These are phyloP conservation scores for Thermoascus crustaceus DNA, from an alignment of 2,329 filamentous ascomycete species.

Conservation along the genomic window DNA sequence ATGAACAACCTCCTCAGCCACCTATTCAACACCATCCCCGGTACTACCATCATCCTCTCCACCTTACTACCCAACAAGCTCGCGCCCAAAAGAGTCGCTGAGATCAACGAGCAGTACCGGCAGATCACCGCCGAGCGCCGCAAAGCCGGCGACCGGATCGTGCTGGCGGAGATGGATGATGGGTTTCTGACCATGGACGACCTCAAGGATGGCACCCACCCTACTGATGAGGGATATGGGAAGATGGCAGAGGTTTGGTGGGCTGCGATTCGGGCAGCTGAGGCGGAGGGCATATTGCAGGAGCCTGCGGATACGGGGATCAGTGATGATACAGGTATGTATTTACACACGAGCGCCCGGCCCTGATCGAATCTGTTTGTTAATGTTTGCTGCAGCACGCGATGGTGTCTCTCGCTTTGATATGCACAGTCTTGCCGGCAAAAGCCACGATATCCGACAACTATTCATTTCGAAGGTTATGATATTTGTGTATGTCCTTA, in stretches of 20 bases:
- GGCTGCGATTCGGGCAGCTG: constrained; percentile 14
- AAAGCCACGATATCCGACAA: background rate
- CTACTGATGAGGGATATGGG: constrained; percentile 16
- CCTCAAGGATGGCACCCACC: constrained; percentile 17
- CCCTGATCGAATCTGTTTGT: no score
- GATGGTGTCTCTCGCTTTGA: background rate
- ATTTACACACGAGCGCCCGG: background rate
- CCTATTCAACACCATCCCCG: constrained; percentile 15
- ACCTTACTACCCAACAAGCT: constrained; percentile 21
- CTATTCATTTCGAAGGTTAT: background rate
- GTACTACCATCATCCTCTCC: constrained; percentile 25
- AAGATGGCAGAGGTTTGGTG: constrained; percentile 23
- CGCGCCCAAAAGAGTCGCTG: constrained; percentile 2
- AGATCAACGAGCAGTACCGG: constrained; percentile 19
- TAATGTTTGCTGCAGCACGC: background rate
- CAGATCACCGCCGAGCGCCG: constrained; percentile 15
- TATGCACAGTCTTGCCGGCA: background rate
- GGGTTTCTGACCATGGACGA: constrained; percentile 12
- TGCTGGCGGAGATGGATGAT: constrained; percentile 20
- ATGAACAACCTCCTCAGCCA: constrained; percentile 19
- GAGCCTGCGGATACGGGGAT: background rate
- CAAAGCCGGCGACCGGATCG: constrained; percentile 12
- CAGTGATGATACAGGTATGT: background rate
- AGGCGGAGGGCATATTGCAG: constrained; percentile 11
- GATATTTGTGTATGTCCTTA: no score